Evolutionary conservation across 495 filamentous ascomycete species (phyloP).

Genomic region (Podospora comata): DNA sequence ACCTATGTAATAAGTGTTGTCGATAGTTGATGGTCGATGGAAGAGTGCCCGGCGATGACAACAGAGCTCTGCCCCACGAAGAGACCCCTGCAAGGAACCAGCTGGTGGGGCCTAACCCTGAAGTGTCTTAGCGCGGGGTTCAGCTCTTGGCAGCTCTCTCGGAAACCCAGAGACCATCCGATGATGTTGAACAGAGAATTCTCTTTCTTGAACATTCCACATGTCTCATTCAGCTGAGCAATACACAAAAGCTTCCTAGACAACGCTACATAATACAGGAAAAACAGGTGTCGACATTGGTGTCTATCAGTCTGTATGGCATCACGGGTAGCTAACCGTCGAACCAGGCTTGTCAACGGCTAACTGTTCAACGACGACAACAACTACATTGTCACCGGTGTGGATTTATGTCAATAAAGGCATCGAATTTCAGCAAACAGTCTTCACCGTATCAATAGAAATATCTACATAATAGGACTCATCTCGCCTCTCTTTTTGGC

Average conservation of each 20-base stretch:
- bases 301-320: too few relatives aligned
- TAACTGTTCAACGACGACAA: too few relatives aligned
- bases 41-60: background rate
- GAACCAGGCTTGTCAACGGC: too few relatives aligned
- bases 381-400: too few relatives aligned
- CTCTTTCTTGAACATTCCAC: background rate
- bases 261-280: background rate
- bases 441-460: background rate
- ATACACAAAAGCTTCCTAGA: background rate
- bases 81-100: slow-evolving; percentile 10
- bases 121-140: background rate
- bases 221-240: background rate
- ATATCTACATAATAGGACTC: background rate
- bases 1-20: too few relatives aligned
- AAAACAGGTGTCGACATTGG: too few relatives aligned
- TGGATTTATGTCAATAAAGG: too few relatives aligned
- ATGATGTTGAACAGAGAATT: background rate
- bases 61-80: slow-evolving; percentile 17
- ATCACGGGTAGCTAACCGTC: too few relatives aligned
- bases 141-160: background rate
- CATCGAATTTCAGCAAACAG: too few relatives aligned
- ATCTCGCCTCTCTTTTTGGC: background rate
- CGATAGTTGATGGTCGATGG: background rate
- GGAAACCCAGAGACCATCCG: background rate
- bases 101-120: background rate